Base-by-base conservation (phyloP, 192 early-diverging fungal species). In the Coemansia aciculifera region DNA sequence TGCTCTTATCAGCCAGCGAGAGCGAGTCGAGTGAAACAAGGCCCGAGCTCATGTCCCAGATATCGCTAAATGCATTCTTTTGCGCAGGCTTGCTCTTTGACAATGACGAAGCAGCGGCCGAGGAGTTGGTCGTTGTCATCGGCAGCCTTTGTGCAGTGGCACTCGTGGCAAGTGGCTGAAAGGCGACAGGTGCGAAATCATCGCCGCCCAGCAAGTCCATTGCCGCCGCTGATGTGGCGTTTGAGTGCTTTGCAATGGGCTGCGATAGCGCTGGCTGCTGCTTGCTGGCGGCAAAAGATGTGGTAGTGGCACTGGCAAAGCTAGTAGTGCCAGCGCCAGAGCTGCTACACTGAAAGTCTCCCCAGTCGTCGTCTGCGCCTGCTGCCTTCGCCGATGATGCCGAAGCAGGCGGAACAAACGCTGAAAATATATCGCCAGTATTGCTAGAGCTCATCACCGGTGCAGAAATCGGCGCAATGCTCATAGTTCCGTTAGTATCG, bases 21-120 rank as follows among this genome's bases (percentile, higher is more conserved):
- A 93, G 76, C 32, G 90, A 90, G 72, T 92, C 91, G 40, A 93
- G 74, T 1, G 87, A 89, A 13, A 93, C 85, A 51, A 93, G 72
- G 62, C 73, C 80, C 17, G 89, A 89, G 38, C 85, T 87, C 67
- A 86, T 81, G 2, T 86, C 87, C 90, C 90, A 92, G 49, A 90
- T 90, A 71, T 90, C 89, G 61, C 85, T 76, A 34, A 83, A 78
- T 23, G 79, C 79, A 11, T 43, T 63, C 64, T 75, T 75, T 32
- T 75, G 34, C 19, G 61, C 66, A 40, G 63, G 40, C 27, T 23
- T 49, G 68, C 36, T 42, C 57, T 46, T 62, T 8, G 59, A n/a
- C 46, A 48, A 62, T 31, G 21, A n/a, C 34, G 42, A 13, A 15
- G 36, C 23, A 37, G 49, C 31, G 37, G 31, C 40, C 43, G 23